Evolutionary conservation across 441 rosid genomes (phyloP).

Genomic region (Biscutella laevigata): DNA sequence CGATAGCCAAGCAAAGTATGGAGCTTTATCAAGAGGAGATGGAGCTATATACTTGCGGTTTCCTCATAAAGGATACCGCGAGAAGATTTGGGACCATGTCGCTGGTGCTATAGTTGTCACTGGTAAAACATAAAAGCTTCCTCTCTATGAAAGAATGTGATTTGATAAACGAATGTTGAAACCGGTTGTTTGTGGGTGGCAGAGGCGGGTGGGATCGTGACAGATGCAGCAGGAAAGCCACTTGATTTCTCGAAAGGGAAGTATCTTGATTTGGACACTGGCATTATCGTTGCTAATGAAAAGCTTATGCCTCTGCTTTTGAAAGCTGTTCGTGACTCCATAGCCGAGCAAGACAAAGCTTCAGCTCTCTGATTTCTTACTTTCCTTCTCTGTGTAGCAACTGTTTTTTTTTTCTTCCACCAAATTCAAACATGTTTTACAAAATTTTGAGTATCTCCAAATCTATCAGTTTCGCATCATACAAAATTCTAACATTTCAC

Average conservation of each 20-base stretch:
- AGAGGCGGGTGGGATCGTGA: constrained; percentile 89
- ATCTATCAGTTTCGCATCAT: no score
- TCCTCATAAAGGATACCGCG: constrained; percentile 82
- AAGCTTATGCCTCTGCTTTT: constrained; percentile 77
- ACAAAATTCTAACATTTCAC: no score
- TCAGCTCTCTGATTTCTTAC: constrained; percentile 20
- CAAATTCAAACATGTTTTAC: not conserved
- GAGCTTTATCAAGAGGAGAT: constrained; percentile 87
- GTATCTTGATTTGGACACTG: constrained; percentile 65
- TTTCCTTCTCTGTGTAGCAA: not conserved
- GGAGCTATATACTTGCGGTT: constrained; percentile 83
- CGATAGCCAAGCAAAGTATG: constrained; percentile 97
- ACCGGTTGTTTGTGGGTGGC: constrained; percentile 3
- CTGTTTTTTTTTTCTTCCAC: constrained; percentile 5
- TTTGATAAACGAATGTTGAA: not conserved
- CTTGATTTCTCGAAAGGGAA: constrained; percentile 85
- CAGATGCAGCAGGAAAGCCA: constrained; percentile 71
- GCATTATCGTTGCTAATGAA: constrained; percentile 75
- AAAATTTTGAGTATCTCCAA: not conserved
- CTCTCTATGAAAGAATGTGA: not conserved
- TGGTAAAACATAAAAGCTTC: constrained; percentile 32
- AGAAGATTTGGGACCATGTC: constrained; percentile 98
- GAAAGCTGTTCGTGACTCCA: constrained; percentile 71
- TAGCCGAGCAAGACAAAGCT: constrained; percentile 43
- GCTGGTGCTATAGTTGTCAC: constrained; percentile 86